Conservation (phyloP, 1,284 basidiomycete species). For the Entoloma clypeatum region DNA sequence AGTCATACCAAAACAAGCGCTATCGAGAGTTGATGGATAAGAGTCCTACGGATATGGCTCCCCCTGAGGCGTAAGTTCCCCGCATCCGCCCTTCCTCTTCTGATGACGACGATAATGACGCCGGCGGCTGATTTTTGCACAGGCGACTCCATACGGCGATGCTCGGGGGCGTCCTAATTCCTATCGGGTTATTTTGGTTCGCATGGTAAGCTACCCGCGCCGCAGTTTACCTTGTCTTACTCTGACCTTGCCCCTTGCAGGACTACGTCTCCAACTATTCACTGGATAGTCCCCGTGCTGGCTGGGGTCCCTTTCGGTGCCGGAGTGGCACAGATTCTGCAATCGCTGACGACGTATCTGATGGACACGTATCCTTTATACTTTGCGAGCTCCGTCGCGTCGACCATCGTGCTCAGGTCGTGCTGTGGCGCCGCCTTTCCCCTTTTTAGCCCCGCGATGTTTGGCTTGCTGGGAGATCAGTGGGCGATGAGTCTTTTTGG, state of each 20-base stretch:
- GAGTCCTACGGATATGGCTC: slow-evolving; percentile 47
- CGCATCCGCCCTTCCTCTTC: slow-evolving; percentile 1
- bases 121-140: slow-evolving; percentile 23
- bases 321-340: slow-evolving; percentile 58
- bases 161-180: slow-evolving; percentile 50
- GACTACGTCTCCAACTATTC: slow-evolving; percentile 54
- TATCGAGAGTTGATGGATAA: slow-evolving; percentile 52
- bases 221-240: slow-evolving; percentile 1
- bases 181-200: slow-evolving; percentile 64
- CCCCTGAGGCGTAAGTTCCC: slow-evolving; percentile 54
- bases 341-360: slow-evolving; percentile 57
- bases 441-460: slow-evolving; percentile 56
- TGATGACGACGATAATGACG: slow-evolving; percentile 12
- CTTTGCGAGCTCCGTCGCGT: slow-evolving; percentile 65
- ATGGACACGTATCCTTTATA: slow-evolving; percentile 64
- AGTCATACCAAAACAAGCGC: slow-evolving; percentile 52
- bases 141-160: slow-evolving; percentile 59
- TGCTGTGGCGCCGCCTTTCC: slow-evolving; percentile 64
- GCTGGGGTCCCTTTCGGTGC: slow-evolving; percentile 62
- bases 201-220: slow-evolving; percentile 33
- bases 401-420: slow-evolving; percentile 66
- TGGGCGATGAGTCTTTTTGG: slow-evolving; percentile 69
- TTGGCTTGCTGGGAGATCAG: slow-evolving; percentile 53
- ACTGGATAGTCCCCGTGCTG: slow-evolving; percentile 62
- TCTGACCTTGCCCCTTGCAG: slow-evolving; percentile 25